Conservation (phyloP, 1,139 yeast species). For the Candida sp. region DNA sequence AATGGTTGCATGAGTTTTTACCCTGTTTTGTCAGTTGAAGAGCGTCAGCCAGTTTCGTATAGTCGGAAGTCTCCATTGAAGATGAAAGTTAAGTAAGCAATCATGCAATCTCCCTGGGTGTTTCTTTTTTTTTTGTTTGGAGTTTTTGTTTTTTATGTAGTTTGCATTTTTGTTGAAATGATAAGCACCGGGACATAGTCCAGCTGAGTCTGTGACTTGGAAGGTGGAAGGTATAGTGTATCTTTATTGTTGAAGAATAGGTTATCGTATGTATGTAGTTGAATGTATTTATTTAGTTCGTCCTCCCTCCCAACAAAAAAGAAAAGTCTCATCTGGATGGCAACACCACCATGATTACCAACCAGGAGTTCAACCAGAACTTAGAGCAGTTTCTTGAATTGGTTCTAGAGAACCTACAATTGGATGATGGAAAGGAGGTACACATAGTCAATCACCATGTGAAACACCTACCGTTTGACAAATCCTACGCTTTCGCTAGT, state of each 20-base stretch:
- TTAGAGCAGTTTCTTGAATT: slow-evolving; percentile 18
- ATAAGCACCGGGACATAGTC: not conserved
- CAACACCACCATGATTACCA: slow-evolving; percentile 10
- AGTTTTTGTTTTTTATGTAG: not conserved
- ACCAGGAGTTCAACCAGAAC: slow-evolving; percentile 18
- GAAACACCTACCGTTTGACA: slow-evolving; percentile 8
- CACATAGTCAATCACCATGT: slow-evolving; percentile 15
- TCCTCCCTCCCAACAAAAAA: not conserved
- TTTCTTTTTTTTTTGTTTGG: too few species aligned
- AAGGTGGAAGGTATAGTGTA: not conserved
- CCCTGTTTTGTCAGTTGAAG: too few species aligned
- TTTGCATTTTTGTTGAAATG: not conserved
- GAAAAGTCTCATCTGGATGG: not conserved
- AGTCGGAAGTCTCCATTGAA: too few species aligned
- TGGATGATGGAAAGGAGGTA: not conserved
- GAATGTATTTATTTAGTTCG: not conserved
- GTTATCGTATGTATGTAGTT: not conserved
- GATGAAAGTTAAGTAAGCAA: too few species aligned
- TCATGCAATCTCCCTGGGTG: too few species aligned
- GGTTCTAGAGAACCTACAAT: slow-evolving; percentile 10
- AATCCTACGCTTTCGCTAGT: slow-evolving; percentile 8
- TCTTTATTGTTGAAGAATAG: not conserved
- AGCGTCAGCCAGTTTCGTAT: too few species aligned
- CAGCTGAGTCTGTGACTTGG: not conserved
- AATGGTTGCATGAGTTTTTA: too few species aligned